These are phyloP conservation scores for Sisymbrium altissimum DNA, from an alignment of 345 rosid genomes.

Conservation along the genomic window DNA sequence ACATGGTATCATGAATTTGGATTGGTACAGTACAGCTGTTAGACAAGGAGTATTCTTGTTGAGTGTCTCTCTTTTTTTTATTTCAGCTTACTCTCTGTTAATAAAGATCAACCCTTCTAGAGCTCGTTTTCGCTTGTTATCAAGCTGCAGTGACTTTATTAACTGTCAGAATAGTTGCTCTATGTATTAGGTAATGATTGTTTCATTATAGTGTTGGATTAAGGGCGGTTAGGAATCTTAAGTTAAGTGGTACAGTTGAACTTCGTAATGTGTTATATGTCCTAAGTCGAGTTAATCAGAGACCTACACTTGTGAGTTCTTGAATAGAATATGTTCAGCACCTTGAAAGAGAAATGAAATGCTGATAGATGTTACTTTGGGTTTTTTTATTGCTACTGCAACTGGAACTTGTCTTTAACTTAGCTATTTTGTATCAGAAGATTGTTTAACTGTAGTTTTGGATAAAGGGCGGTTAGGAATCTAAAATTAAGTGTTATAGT, in stretches of 20 bases:
- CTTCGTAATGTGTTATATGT: neutral
- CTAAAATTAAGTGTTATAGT: neutral
- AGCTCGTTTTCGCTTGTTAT: neutral
- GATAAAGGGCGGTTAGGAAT: neutral
- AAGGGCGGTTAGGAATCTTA: neutral
- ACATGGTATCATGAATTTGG: neutral
- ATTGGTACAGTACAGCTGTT: neutral
- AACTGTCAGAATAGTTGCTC: neutral
- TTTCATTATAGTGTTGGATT: neutral
- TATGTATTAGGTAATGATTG: neutral
- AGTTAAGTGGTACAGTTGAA: neutral
- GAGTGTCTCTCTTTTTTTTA: neutral
- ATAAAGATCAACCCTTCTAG: neutral
- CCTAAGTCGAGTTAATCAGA: neutral
- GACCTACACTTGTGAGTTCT: neutral
- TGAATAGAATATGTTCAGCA: neutral
- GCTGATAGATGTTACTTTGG: neutral
- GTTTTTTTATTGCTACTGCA: neutral
- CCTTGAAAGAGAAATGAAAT: neutral
- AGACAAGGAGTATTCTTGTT: neutral
- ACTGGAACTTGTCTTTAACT: neutral
- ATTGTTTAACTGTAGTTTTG: neutral
- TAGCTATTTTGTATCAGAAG: slow-evolving; percentile 40
- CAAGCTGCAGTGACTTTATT: neutral
- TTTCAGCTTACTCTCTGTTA: neutral